Evolutionary conservation across 805 yeast species (phyloP), one percentile per base, ranked within the genome.

Genomic region (Zygoascus ofunaensis): DNA sequence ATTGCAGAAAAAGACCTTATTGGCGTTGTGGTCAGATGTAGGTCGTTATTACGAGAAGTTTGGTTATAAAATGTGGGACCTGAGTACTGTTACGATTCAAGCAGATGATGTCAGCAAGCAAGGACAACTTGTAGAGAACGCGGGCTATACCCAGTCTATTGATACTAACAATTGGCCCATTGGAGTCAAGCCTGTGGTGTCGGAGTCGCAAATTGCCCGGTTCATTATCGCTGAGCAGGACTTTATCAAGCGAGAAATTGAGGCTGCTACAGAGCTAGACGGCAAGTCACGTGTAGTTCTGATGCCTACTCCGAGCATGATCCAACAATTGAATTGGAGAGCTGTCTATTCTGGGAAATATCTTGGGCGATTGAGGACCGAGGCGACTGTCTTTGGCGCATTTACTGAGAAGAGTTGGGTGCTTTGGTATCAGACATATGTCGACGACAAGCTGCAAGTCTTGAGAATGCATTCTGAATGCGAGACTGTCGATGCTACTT

Each of bases 11-110:
- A 56, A 63, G 18, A 48, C 59, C 19, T 57, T 71, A 14, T 59
- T 70, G 32, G 66, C 68, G 34, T 68, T 86, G 42, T 85, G 84
- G 69, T 80, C 90, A 49, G 92, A 80, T 40, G 76, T 83, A 18
- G 90, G 83, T 14, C 72, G 69, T 26, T 84, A 72, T 52, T 87
- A 87, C 59, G 64, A 69, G 32, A 65, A 69, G 49, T 76, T 80
- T 50, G 94, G 89, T 4, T 63, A 53, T 51, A 39, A 49, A 30
- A 32, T 36, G 22, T 47, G 53, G 21, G 49, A 47, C 12, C 34
- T 37, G n/a, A 17, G 22, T 44, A 30, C 49, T 28, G 43, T 40
- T 21, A 17, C 49, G 14, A 8, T 37, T 23, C n/a, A n/a, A n/a
- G 23, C 24, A 22, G 44, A 22, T 20, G 30, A 20, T 15, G 32